A percentile compares a stretch with the other conserved stretches of the same genome.
Evolutionary conservation across 116 monocot species (phyloP).

Genomic region (Phalaenopsis hybrid): DNA sequence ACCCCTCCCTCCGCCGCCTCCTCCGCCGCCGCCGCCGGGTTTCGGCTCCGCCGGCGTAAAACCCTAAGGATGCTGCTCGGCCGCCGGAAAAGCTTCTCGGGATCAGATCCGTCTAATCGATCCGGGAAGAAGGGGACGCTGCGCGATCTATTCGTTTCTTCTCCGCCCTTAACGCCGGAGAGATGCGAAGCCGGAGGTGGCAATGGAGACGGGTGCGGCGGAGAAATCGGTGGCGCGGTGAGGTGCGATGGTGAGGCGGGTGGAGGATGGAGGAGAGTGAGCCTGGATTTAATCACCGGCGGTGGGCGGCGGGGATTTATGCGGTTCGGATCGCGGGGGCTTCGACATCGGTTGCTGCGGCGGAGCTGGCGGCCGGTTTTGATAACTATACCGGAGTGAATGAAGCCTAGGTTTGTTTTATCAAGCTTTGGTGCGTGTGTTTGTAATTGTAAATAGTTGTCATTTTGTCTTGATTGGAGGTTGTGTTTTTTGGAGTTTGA

Average conservation of each 20-base stretch:
- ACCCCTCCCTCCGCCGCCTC: constrained; percentile 7
- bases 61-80: constrained; percentile 18
- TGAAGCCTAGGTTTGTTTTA: neutral
- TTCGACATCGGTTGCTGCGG: constrained; percentile 26
- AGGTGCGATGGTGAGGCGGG: neutral
- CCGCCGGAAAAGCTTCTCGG: neutral
- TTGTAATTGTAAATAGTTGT: too few relatives aligned
- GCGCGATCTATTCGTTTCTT: constrained; percentile 31
- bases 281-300: neutral
- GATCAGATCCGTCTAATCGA: neutral
- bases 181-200: neutral
- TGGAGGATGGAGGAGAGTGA: neutral
- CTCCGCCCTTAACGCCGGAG: neutral
- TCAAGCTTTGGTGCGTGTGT: too few relatives aligned
- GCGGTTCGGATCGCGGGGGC: constrained; percentile 13
- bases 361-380: constrained; percentile 39
- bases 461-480: too few relatives aligned
- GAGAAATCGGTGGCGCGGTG: neutral
- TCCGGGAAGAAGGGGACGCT: constrained; percentile 10
- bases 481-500: too few relatives aligned
- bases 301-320: neutral
- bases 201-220: neutral
- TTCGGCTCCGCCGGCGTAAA: constrained; percentile 17
- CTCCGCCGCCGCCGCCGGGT: constrained; percentile 10
- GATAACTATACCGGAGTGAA: constrained; percentile 29